Conservation (phyloP, 805 yeast species). For the Phaffomyces thermotolerans region DNA sequence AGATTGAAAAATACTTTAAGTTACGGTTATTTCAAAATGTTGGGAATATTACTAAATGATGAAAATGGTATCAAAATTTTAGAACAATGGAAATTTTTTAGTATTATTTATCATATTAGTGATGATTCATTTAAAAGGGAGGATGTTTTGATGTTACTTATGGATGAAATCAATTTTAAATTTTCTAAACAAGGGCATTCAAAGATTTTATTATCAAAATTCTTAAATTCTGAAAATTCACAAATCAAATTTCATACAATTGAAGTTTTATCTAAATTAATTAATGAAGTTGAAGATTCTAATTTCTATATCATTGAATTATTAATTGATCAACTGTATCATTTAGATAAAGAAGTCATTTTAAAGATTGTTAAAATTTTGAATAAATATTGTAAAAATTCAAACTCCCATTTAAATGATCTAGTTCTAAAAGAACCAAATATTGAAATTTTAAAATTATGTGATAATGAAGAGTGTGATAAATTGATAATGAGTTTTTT, state of each 20-base stretch:
- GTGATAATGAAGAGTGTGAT: constrained; percentile 28
- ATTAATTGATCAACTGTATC: constrained; percentile 65
- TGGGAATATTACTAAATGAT: constrained; percentile 63
- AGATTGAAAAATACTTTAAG: constrained; percentile 60
- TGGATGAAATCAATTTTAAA: constrained; percentile 53
- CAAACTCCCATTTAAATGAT: constrained; percentile 40
- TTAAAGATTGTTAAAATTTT: constrained; percentile 48
- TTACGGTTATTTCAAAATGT: constrained; percentile 67
- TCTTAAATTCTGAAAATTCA: constrained; percentile 48
- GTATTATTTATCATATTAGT: constrained; percentile 66
- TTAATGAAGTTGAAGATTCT: constrained; percentile 32
- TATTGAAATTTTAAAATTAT: constrained; percentile 26
- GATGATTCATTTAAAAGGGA: constrained; percentile 45
- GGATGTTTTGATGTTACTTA: constrained; percentile 47
- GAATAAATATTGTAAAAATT: constrained; percentile 45
- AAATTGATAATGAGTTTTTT: constrained; percentile 58
- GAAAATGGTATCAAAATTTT: constrained; percentile 59
- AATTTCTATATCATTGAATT: constrained; percentile 34
- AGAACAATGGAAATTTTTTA: constrained; percentile 80
- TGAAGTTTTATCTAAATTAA: constrained; percentile 37
- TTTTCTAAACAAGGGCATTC: constrained; percentile 51
- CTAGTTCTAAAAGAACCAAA: constrained; percentile 52
- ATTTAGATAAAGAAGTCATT: constrained; percentile 49
- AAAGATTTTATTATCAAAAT: constrained; percentile 56
- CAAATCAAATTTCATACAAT: constrained; percentile 53